A percentile compares a stretch with the other conserved stretches of the same genome.
These are phyloP conservation scores for Papiliotrema fonsecae DNA, from an alignment of 1,284 basidiomycete species.

Conservation along the genomic window DNA sequence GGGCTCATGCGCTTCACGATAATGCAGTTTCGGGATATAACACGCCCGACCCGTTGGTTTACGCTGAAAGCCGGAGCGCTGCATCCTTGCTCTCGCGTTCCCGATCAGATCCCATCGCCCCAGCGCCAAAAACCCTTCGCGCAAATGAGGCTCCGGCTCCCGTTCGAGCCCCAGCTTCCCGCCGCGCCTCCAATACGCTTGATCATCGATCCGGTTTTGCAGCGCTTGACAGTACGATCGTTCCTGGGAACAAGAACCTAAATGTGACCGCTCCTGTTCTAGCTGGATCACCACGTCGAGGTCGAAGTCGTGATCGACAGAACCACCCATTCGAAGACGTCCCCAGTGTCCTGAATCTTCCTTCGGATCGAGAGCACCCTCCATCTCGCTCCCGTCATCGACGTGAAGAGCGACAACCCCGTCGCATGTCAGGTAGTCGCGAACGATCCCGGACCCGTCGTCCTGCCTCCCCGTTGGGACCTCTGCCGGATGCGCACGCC, in stretches of 20 bases:
- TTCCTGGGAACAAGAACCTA: not conserved
- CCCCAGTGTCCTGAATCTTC: conserved; percentile 25
- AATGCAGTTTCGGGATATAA: conserved; percentile 5
- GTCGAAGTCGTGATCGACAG: conserved; percentile 32
- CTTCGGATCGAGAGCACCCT: conserved; percentile 36
- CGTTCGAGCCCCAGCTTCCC: conserved; percentile 7
- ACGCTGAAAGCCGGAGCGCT: conserved; percentile 10
- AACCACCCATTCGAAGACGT: conserved; percentile 15
- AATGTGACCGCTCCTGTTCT: not conserved
- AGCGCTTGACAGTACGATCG: not conserved
- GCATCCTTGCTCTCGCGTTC: conserved; percentile 34
- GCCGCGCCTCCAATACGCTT: not conserved
- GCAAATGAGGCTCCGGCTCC: conserved; percentile 6
- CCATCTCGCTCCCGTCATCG: conserved; percentile 33
- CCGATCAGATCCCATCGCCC: conserved; percentile 38
- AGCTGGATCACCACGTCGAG: conserved; percentile 18
- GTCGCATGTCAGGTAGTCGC: conserved; percentile 2
- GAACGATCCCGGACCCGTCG: conserved; percentile 7
- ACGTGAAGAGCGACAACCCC: conserved; percentile 11
- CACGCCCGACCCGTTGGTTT: conserved; percentile 9
- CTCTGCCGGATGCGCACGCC: too few species aligned
- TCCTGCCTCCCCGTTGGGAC: conserved; percentile 7
- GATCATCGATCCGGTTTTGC: not conserved
- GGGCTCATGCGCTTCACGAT: not conserved
- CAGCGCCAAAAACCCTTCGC: conserved; percentile 8